Evolutionary conservation across 768 basidiomycete species (phyloP).

Genomic region (Termitomyces heimii): DNA sequence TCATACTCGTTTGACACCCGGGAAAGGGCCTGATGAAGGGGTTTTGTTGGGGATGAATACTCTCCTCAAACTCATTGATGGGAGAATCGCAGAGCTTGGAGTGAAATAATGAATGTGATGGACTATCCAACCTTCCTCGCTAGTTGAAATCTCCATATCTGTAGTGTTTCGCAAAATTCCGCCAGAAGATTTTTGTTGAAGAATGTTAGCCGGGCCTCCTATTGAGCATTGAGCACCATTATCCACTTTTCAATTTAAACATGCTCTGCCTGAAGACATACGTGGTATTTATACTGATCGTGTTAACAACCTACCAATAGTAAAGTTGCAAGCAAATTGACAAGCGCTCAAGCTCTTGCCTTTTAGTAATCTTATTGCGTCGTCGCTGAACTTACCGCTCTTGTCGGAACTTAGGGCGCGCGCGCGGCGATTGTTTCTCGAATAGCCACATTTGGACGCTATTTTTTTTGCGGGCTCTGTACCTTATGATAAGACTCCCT

Average conservation of each 20-base stretch:
- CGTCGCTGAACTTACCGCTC: no score
- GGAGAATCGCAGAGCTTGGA: constrained; percentile 16
- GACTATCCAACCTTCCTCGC: not conserved
- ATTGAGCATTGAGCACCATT: no score
- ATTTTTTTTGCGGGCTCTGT: no score
- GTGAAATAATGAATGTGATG: not conserved
- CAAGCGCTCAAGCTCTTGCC: not conserved
- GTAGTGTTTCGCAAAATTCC: not conserved
- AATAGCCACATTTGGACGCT: no score
- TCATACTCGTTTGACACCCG: constrained; percentile 66
- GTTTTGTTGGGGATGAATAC: constrained; percentile 73
- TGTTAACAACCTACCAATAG: not conserved
- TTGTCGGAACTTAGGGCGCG: no score
- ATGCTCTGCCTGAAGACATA: no score
- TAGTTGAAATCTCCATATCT: not conserved
- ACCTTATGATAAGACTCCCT: not conserved
- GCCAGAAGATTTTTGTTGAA: not conserved
- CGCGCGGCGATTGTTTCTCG: no score
- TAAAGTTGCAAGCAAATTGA: not conserved
- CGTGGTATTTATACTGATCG: no score
- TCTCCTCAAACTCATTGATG: constrained; percentile 50
- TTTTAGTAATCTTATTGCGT: not conserved
- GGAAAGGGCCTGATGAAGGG: constrained; percentile 74
- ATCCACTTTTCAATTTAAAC: no score
- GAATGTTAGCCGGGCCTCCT: no score